Evolutionary conservation across 2,329 filamentous ascomycete genomes (phyloP).

Genomic region (Myrmaecium sp.): DNA sequence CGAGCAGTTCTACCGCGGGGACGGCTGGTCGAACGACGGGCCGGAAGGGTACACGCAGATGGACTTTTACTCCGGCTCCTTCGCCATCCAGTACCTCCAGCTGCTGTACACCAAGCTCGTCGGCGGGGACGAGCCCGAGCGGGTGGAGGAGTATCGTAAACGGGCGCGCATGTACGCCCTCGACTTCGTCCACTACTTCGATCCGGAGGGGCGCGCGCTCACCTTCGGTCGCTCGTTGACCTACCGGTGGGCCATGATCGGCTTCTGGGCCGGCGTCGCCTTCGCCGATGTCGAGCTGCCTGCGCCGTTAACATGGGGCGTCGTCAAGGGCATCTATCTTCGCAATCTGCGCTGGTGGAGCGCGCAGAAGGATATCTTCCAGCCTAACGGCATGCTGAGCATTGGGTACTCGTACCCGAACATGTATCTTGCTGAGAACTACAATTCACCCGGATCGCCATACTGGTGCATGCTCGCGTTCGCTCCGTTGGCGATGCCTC

Average conservation of each 20-base stretch:
- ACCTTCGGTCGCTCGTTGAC: constrained; percentile 65
- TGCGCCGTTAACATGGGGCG: constrained; percentile 56
- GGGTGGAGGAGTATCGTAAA: constrained; percentile 52
- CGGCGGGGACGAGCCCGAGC: constrained; percentile 43
- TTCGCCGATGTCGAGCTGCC: constrained; percentile 61
- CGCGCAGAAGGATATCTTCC: constrained; percentile 57
- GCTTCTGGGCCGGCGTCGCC: constrained; percentile 63
- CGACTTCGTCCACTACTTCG: constrained; percentile 62
- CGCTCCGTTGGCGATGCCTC: constrained; percentile 52
- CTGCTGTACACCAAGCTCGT: constrained; percentile 60
- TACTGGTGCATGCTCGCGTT: constrained; percentile 73
- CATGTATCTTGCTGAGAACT: constrained; percentile 69
- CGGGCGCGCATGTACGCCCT: constrained; percentile 49
- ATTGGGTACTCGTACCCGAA: constrained; percentile 67
- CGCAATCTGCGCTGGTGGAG: constrained; percentile 69
- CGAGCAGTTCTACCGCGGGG: constrained; percentile 66
- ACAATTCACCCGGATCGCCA: constrained; percentile 56
- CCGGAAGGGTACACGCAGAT: constrained; percentile 66
- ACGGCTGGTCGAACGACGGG: constrained; percentile 69
- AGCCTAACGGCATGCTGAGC: constrained; percentile 54
- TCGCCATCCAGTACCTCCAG: constrained; percentile 67
- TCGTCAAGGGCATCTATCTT: constrained; percentile 59
- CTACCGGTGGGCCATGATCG: constrained; percentile 75
- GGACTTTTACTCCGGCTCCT: constrained; percentile 73
- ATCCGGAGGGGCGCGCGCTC: constrained; percentile 51